Conservation (phyloP, 2,329 filamentous ascomycete genomes). For the Fusarium protoensiforme region DNA sequence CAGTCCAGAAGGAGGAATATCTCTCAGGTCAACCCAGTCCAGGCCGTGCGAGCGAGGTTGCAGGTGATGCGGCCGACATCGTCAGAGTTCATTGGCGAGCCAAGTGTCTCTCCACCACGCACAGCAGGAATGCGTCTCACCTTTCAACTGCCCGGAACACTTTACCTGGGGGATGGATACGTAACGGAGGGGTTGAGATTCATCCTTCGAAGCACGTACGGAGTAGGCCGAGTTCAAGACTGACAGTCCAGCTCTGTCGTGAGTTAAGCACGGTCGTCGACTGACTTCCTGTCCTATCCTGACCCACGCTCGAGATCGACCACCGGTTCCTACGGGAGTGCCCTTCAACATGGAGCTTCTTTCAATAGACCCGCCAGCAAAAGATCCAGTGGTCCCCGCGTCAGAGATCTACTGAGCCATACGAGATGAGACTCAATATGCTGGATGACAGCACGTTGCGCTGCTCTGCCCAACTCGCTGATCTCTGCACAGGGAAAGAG, state of each 20-base stretch:
- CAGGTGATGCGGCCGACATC: conserved; percentile 26
- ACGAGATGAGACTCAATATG: not conserved
- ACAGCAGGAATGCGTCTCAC: conserved; percentile 10
- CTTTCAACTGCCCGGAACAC: conserved; percentile 5
- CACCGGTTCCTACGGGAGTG: conserved; percentile 13
- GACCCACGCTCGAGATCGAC: conserved; percentile 30
- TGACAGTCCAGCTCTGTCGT: not conserved
- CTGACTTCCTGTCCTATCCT: not conserved
- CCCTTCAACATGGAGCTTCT: conserved; percentile 23
- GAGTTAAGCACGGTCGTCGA: conserved; percentile 19
- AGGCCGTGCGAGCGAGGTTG: conserved; percentile 34
- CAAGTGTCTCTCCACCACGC: conserved; percentile 10
- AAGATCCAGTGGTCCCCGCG: conserved; percentile 10
- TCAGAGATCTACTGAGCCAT: conserved; percentile 1
- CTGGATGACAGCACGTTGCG: not conserved
- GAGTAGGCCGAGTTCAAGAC: not conserved
- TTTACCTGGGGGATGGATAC: conserved; percentile 1
- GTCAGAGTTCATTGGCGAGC: conserved; percentile 18
- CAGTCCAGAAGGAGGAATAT: conserved; percentile 22
- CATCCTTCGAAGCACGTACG: not conserved
- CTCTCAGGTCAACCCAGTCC: conserved; percentile 20
- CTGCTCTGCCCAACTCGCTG: not conserved
- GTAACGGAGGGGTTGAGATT: not conserved
- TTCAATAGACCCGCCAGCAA: conserved; percentile 12
- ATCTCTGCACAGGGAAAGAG: not conserved